These are phyloP conservation scores for Cryptosporidium felis DNA, from an alignment of 169 alveolate species.

Conservation along the genomic window DNA sequence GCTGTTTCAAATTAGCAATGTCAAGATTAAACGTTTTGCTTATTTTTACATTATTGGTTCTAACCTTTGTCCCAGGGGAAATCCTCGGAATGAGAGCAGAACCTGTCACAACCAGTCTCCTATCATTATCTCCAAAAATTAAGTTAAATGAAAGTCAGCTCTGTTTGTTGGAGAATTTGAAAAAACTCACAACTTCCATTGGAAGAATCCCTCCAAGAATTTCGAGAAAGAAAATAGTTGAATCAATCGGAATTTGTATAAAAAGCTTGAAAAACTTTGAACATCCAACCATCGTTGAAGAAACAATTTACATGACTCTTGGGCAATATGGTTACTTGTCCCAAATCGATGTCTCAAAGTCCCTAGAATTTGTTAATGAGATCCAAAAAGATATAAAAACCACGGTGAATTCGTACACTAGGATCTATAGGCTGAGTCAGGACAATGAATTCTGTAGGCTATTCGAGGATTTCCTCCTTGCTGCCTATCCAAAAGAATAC, in stretches of 20 bases:
- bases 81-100: not conserved
- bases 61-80: not conserved
- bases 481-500: conserved; percentile 15
- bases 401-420: conserved; percentile 48
- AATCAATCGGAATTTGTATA: not conserved
- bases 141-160: not conserved
- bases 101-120: not conserved
- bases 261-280: not conserved
- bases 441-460: conserved; percentile 6
- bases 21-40: no score
- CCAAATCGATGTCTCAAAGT: not conserved
- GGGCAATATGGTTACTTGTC: conserved; percentile 52
- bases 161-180: not conserved
- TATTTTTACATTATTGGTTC: not conserved
- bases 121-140: not conserved
- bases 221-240: conserved; percentile 5
- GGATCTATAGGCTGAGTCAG: conserved; percentile 45
- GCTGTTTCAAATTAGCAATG: not conserved
- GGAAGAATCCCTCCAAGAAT: conserved; percentile 56
- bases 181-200: not conserved
- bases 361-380: conserved; percentile 62
- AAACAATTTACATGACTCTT: conserved; percentile 30
- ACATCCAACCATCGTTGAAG: conserved; percentile 33
- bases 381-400: conserved; percentile 50
- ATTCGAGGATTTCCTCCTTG: not conserved